Base-by-base conservation (phyloP, 371 early-diverging fungal species). In the Cladochytrium tenue region DNA sequence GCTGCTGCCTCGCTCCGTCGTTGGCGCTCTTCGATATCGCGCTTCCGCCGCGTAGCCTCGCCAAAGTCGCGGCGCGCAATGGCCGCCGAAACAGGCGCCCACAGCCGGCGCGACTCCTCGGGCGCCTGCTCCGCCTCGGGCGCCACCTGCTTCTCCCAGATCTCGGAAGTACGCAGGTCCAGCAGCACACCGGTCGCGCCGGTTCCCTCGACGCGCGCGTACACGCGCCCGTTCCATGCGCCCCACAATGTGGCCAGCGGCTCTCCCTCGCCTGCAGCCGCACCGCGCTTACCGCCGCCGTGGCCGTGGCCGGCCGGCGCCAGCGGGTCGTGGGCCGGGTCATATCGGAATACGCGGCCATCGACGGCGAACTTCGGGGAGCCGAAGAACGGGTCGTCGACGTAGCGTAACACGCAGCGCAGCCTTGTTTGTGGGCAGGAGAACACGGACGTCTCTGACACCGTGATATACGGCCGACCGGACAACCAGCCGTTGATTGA, bases 401-500 rank as follows among this genome's bases (percentile, higher is more conserved):
- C 92, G 76, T 95, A 97, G 62, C 93, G 93, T 25, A 95, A 76
- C 52, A 91, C 88, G 72, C 90, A 91, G 52, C 87, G 68, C 58
- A 95, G 78, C 65, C 90, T 92, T 56, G 83, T 83, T 64, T 91
- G 79, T 26, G 81, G 77, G 72, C 96, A 97, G 36, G 77, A 81
- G n/a, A 97, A 86, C 0, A 80, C 74, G 3, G 91, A 87, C 23
- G 70, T 77, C 67, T 95, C 97, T 55, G 93, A 93, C 30, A 95
- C 79, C 71, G 94, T 94, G 71, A 96, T 78, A 63, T 92, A 84
- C 88, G 95, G 94, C 53, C 90, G 92, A 25, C 97, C 96, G 71
- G 95, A 89, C 56, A 80, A 89, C 55, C 94, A 89, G n/a, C 95
- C 95, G 23, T 92, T 85, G 13, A 95, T 94, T 74, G 94, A 94